Base-by-base conservation (phyloP, 2,329 filamentous ascomycete genomes). In the Microdochium paspali region DNA sequence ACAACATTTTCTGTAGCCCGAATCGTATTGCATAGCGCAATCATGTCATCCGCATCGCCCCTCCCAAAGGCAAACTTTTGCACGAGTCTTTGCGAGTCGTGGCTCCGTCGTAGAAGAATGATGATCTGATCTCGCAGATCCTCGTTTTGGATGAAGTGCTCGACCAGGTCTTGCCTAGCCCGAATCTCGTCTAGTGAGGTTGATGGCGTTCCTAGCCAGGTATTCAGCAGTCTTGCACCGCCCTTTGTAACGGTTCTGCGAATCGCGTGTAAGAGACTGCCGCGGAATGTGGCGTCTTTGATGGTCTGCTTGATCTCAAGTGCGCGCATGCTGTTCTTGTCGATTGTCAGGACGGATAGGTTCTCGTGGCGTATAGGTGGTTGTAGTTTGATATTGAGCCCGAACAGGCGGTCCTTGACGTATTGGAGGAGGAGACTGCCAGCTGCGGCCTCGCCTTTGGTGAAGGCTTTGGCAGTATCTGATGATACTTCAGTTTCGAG, bases 1-100 rank as follows among this genome's bases (percentile, higher is more conserved):
- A 77, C 70, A 42, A 95, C 82, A 18, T 83, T 77, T 47, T 80
- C 74, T 4, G 87, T 90, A 5, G 86, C 82, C 46, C 78, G 67
- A 50, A 97, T 87, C 1, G 93, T 95, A 54, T 79, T 84, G 1
- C 88, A 87, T 13, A 98, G 72, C 45, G 82, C 85, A 40, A 97
- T 72, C 31, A 98, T 76, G 63, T 97, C 93, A 60, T 97, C 91
- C 1, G 91, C 78, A 58, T 95, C 87, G n/a, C 91, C 93, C 52
- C 88, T 80, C 10, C 91, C 90, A 9, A 97, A 77, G 1, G 91
- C 87, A 63, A 98, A 97, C 61, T 93, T 96, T 59, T 97, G 93
- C 2, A 95, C 82, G 3, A 98, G 73, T 1, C 93, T 85, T 58
- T 94, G 85, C 2, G 88, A 89, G 66, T 98, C 93, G 56, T 89